phyloP scores from a whole-genome alignment of 1,284 basidiomycete genomes.

The Prillingera fragicola region DNA sequence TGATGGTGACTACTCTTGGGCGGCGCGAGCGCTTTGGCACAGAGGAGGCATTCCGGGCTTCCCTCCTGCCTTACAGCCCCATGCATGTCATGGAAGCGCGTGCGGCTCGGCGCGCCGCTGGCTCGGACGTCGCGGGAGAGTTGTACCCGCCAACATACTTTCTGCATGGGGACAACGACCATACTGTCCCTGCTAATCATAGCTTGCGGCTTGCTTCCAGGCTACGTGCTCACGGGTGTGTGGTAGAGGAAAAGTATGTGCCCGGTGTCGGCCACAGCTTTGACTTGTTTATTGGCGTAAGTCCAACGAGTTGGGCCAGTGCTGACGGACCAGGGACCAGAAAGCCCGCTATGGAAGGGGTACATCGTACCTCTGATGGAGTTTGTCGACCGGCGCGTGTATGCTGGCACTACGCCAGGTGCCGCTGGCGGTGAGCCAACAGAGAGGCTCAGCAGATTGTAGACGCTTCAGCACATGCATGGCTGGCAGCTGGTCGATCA shows the following conservation, averaged over 20 bases:
- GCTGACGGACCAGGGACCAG: constrained; percentile 13
- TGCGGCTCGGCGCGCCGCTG: too few relatives aligned
- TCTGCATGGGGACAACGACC: constrained; percentile 25
- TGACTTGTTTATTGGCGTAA: constrained; percentile 21
- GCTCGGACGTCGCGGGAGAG: too few relatives aligned
- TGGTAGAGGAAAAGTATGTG: constrained; percentile 10
- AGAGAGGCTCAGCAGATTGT: too few relatives aligned
- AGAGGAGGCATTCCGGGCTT: constrained; percentile 17
- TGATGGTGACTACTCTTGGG: constrained; percentile 14
- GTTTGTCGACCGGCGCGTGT: constrained; percentile 24
- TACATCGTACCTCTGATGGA: constrained; percentile 21
- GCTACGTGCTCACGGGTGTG: constrained; percentile 12
- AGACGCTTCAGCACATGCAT: too few relatives aligned
- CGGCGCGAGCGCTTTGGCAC: constrained; percentile 10
- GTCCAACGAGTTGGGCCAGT: constrained; percentile 1
- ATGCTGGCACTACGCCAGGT: too few relatives aligned
- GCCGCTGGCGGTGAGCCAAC: too few relatives aligned
- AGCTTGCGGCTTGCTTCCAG: constrained; percentile 13
- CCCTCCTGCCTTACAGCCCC: too few relatives aligned
- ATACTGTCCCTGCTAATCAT: constrained; percentile 20
- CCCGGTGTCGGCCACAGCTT: constrained; percentile 19
- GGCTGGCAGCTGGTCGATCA: too few relatives aligned
- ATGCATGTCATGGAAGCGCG: too few relatives aligned
- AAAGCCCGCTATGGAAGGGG: constrained; percentile 18
- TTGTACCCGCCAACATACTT: constrained; percentile 30